phyloP scores from a whole-genome alignment of 768 basidiomycete species.

The Auriculariales sp. region DNA sequence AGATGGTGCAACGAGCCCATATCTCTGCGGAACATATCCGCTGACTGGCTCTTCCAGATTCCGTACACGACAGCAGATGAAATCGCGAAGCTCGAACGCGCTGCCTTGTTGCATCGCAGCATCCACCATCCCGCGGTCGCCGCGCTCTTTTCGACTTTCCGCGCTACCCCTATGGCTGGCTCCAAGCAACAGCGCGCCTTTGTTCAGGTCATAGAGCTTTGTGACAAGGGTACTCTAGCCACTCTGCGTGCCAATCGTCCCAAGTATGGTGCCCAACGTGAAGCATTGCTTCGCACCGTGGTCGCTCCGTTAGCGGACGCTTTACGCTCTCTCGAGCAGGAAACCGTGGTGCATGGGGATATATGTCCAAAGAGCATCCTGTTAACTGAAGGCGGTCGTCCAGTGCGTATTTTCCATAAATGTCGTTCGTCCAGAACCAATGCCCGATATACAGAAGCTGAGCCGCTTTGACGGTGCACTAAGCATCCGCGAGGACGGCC shows the following conservation, averaged over 20 bases:
- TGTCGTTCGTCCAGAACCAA: not conserved
- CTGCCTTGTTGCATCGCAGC: constrained; percentile 22
- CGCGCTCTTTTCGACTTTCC: constrained; percentile 28
- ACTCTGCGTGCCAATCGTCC: constrained; percentile 16
- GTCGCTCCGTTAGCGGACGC: constrained; percentile 29
- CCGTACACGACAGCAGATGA: constrained; percentile 3
- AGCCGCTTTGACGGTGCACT: constrained; percentile 25
- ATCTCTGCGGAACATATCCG: constrained; percentile 2
- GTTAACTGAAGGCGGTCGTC: constrained; percentile 22
- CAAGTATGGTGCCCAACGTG: constrained; percentile 17
- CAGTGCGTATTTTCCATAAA: constrained; percentile 19
- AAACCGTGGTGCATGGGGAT: constrained; percentile 29
- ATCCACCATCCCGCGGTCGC: constrained; percentile 37
- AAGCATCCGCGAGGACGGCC: constrained; percentile 13
- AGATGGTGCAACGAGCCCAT: constrained; percentile 19
- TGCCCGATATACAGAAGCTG: constrained; percentile 25
- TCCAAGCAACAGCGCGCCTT: constrained; percentile 13
- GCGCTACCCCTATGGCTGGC: constrained; percentile 12
- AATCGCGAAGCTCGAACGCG: constrained; percentile 1
- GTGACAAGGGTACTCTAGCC: constrained; percentile 24
- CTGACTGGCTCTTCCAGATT: constrained; percentile 1
- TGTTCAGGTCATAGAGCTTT: constrained; percentile 33
- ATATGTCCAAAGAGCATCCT: constrained; percentile 26
- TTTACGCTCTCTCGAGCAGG: constrained; percentile 26
- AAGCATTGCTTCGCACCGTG: constrained; percentile 22